These are phyloP conservation scores for Lyophyllum atratum DNA, from an alignment of 768 basidiomycete genomes.

Conservation along the genomic window DNA sequence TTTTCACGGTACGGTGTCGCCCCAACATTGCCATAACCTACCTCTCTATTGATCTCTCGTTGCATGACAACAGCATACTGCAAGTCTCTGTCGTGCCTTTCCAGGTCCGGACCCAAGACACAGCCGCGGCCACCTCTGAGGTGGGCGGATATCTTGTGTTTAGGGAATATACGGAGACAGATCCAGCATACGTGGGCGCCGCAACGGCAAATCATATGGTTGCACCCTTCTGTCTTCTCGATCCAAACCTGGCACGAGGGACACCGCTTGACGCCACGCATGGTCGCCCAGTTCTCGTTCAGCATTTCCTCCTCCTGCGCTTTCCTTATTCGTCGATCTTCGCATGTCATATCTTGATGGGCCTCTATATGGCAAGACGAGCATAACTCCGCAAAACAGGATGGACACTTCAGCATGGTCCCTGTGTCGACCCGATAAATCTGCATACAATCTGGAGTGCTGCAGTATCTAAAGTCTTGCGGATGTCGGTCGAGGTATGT, in stretches of 20 bases:
- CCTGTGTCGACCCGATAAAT: conserved; percentile 48
- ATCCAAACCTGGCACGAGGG: conserved; percentile 46
- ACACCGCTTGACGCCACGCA: conserved; percentile 46
- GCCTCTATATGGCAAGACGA: conserved; percentile 47
- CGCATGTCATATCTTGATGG: conserved; percentile 56
- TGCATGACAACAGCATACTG: background rate
- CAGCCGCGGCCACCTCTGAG: background rate
- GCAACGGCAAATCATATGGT: conserved; percentile 55
- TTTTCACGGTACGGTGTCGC: no score
- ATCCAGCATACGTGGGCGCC: conserved; percentile 57
- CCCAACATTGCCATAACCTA: no score
- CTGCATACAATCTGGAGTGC: conserved; percentile 71
- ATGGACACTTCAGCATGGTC: conserved; percentile 46
- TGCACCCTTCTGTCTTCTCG: conserved; percentile 55
- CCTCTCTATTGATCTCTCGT: background rate
- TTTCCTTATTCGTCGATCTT: conserved; percentile 34
- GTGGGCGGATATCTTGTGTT: background rate
- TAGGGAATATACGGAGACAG: conserved; percentile 32
- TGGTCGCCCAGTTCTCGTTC: conserved; percentile 39
- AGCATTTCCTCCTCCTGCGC: conserved; percentile 42
- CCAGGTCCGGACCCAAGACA: background rate
- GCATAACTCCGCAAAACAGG: conserved; percentile 53
- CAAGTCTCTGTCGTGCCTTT: background rate
- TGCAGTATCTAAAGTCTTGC: conserved; percentile 63
- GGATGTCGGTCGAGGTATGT: conserved; percentile 56